Base-by-base conservation (phyloP, 2,329 filamentous ascomycete species). In the Aspergillus fischeri region DNA sequence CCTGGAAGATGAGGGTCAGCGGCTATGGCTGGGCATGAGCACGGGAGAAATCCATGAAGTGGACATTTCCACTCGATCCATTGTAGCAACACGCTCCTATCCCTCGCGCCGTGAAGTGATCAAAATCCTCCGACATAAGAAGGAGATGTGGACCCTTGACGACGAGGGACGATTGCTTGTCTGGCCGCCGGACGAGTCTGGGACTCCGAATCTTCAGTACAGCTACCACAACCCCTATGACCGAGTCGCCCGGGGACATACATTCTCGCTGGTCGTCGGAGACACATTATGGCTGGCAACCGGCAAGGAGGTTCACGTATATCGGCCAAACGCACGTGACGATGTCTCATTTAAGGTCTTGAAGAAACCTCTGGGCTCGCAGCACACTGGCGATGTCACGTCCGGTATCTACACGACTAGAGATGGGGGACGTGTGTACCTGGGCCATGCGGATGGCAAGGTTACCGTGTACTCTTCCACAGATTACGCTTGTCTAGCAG, bases 131-230 rank as follows among this genome's bases (percentile, higher is more conserved):
- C 86, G 94, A 42, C 89, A 95, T 72, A 88, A 86, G 60, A 91
- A 91, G 63, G 90, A 97, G 67, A 84, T 99, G 71, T 99, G 94
- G 94, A 92, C 92, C 0, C 74, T 99, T 50, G 94, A 97, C 70
- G 92, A 97, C 62, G 86, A 89, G 49, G 94, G 94, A 10, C 90
- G 89, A 49, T 77, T 99, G 14, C 86, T 91, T 63, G 84, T 97
- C 4, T 99, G 94, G 94, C 86, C 85, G 1, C 87, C 92, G 3
- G 90, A 92, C 65, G 81, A 85, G 49, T 84, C 84, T 5, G 87
- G 89, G 0, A 81, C 87, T 28, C 92, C 92, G 1, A 93, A 86
- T 60, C 75, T 97, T 29, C 83, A 86, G 55, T 85, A 86, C 56
- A 88, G 84, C 54, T 91, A 91, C 24, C 87, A 89, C 65, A 88